Conservation (phyloP, 805 yeast species). For the Wickerhamomyces xylosicus region DNA sequence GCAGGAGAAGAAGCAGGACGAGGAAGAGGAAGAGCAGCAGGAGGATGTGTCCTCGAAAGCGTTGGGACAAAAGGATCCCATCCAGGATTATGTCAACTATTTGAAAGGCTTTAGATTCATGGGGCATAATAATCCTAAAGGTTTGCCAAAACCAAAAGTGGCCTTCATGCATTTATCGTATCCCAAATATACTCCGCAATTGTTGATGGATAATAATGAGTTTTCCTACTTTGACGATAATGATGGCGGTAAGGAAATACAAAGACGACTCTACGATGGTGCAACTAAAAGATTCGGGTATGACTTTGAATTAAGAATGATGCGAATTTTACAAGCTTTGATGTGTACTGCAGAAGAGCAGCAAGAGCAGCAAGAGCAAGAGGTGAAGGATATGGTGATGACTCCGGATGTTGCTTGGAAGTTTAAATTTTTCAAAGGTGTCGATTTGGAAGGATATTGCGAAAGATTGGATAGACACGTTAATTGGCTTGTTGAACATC, state of each 20-base stretch:
- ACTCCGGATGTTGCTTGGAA: too few relatives aligned
- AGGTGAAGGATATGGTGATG: too few relatives aligned
- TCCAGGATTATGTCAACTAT: conserved; percentile 18
- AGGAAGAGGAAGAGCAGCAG: background rate
- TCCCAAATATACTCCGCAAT: conserved; percentile 37
- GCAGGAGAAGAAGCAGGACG: too few relatives aligned
- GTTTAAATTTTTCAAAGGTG: too few relatives aligned
- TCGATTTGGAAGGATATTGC: too few relatives aligned
- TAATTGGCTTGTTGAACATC: too few relatives aligned
- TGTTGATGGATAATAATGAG: conserved; percentile 16
- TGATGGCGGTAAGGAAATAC: conserved; percentile 7
- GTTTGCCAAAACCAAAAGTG: conserved; percentile 12
- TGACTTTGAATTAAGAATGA: conserved; percentile 29
- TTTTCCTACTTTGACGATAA: too few relatives aligned
- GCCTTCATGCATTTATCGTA: conserved; percentile 51
- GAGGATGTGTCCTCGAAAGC: conserved; percentile 26
- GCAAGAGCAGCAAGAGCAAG: too few relatives aligned
- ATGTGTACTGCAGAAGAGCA: conserved; percentile 18
- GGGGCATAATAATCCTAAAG: conserved; percentile 6
- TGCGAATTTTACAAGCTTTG: conserved; percentile 27
- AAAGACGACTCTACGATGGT: conserved; percentile 21
- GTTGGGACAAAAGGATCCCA: conserved; percentile 32
- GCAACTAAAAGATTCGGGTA: conserved; percentile 20
- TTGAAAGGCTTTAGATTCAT: conserved; percentile 11
- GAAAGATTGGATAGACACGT: too few relatives aligned